phyloP scores from a whole-genome alignment of 2,329 filamentous ascomycete genomes.

The Macrophomina tecta region DNA sequence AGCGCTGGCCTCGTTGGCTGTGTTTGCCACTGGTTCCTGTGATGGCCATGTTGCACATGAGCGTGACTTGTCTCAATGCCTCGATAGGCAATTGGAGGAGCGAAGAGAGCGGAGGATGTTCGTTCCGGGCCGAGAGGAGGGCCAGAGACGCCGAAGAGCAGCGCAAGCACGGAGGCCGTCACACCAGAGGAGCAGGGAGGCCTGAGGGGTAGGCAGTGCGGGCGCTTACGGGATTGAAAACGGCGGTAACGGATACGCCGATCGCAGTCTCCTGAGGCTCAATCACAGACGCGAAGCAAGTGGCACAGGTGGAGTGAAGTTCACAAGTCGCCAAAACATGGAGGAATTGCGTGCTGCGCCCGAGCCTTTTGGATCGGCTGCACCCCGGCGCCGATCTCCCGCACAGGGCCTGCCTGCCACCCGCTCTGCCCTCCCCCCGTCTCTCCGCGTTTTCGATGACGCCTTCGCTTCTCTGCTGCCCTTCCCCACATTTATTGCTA shows the following conservation, averaged over 20 bases:
- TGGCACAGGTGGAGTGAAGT: conserved; percentile 3
- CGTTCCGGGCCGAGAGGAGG: too few relatives aligned
- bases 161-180: background rate
- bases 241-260: background rate
- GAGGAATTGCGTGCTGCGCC: conserved; percentile 12
- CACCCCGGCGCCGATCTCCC: conserved; percentile 16
- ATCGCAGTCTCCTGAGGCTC: conserved; percentile 4
- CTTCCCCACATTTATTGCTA: background rate
- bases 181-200: background rate
- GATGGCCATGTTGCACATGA: background rate
- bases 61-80: background rate
- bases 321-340: conserved; percentile 2
- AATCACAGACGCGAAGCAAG: background rate
- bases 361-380: conserved; percentile 11
- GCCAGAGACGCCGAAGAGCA: background rate
- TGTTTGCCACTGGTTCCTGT: too few relatives aligned
- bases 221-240: conserved; percentile 16
- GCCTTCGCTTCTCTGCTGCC: background rate
- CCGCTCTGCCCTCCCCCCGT: background rate
- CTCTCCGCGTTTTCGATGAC: background rate
- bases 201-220: background rate
- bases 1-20: too few relatives aligned
- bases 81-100: background rate
- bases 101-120: too few relatives aligned
- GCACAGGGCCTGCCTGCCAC: background rate